phyloP scores from a whole-genome alignment of 805 yeast species.

The Myxozyma kluyveri region DNA sequence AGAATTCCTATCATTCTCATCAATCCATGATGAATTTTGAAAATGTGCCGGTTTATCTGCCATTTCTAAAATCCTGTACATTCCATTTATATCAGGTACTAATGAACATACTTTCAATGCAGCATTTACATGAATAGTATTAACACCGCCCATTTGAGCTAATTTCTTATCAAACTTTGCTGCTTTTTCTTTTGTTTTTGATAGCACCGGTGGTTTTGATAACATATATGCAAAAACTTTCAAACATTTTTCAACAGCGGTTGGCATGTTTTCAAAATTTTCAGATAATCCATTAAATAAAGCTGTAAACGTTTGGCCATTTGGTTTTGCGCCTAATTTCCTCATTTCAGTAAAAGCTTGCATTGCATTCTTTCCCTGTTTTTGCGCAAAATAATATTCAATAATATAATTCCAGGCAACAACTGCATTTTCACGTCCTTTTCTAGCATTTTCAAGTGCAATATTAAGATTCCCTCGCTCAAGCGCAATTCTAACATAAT shows the following conservation, averaged over 20 bases:
- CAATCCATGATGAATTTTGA: neutral
- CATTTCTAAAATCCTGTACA: conserved; percentile 17
- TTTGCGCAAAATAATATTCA: conserved; percentile 1
- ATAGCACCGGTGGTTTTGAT: neutral
- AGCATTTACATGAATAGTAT: conserved; percentile 17
- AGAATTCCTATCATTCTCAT: neutral
- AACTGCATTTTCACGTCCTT: conserved; percentile 5
- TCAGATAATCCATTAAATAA: conserved; percentile 22
- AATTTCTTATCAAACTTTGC: neutral
- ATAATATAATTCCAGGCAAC: conserved; percentile 27
- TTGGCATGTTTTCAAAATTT: conserved; percentile 2
- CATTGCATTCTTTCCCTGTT: conserved; percentile 8
- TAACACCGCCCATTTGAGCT: too few relatives aligned
- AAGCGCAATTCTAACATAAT: neutral
- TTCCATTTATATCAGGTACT: neutral
- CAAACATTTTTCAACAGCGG: conserved; percentile 6
- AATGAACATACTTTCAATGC: conserved; percentile 20
- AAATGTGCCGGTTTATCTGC: neutral
- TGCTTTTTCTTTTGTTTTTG: neutral
- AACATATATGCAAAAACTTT: conserved; percentile 6
- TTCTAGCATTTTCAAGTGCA: conserved; percentile 11
- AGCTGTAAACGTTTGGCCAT: conserved; percentile 14
- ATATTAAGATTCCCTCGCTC: neutral
- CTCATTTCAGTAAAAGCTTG: conserved; percentile 18
- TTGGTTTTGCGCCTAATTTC: conserved; percentile 13